Conservation (phyloP, 83 land plant species). For the Isoetes engelmannii region DNA sequence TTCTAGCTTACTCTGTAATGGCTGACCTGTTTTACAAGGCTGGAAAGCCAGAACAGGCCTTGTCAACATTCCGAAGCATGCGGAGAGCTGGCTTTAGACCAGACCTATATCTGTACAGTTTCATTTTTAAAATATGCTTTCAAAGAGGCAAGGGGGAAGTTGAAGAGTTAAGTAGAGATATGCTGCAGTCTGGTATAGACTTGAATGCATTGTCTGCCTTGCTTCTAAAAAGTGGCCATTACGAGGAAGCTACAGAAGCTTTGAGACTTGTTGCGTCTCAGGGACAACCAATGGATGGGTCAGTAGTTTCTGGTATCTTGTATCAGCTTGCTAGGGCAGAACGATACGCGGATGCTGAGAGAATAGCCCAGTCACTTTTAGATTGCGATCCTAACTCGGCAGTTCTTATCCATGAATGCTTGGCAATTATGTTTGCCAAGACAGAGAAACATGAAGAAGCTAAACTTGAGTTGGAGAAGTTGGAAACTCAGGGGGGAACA, state of each 20-base stretch:
- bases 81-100: conserved; percentile 48
- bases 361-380: conserved; percentile 18
- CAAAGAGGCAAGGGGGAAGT: conserved; percentile 27
- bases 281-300: conserved; percentile 27
- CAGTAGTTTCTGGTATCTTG: conserved; percentile 25
- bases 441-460: conserved; percentile 43
- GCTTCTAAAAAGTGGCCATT: conserved; percentile 50
- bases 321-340: conserved; percentile 34
- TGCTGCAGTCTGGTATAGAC: conserved; percentile 35
- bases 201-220: conserved; percentile 29
- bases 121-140: conserved; percentile 33
- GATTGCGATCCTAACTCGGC: conserved; percentile 25
- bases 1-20: conserved; percentile 56
- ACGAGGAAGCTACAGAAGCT: conserved; percentile 37
- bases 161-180: conserved; percentile 39
- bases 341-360: conserved; percentile 35
- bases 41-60: conserved; percentile 43
- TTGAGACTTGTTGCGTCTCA: conserved; percentile 29
- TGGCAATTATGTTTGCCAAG: conserved; percentile 42
- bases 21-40: conserved; percentile 53
- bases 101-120: conserved; percentile 37
- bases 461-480: conserved; percentile 41
- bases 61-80: conserved; percentile 42
- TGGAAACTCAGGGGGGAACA: conserved; percentile 1
- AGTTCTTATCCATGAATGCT: conserved; percentile 32